These are phyloP conservation scores for Botrytis galanthina DNA, from an alignment of 2,329 filamentous ascomycete species.

Conservation along the genomic window DNA sequence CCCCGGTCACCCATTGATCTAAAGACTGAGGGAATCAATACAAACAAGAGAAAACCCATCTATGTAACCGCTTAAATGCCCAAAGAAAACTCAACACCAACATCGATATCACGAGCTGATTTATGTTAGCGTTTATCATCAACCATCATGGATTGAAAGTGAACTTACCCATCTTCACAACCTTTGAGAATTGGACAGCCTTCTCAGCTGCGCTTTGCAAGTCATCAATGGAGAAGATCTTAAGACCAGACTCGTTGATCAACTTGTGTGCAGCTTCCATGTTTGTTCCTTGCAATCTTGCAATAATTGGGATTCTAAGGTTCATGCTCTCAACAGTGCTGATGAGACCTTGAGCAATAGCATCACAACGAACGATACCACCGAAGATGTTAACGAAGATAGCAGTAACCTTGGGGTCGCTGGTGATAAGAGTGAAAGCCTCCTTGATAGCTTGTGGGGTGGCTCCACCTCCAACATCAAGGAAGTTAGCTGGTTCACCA, in stretches of 20 bases:
- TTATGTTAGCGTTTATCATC: slow-evolving; percentile 31
- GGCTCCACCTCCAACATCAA: slow-evolving; percentile 96
- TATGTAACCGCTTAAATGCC: slow-evolving; percentile 64
- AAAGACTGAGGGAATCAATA: slow-evolving; percentile 37
- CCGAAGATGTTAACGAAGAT: slow-evolving; percentile 99
- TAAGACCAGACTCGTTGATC: slow-evolving; percentile 96
- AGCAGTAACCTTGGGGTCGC: slow-evolving; percentile 94
- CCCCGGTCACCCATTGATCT: slow-evolving; percentile 29
- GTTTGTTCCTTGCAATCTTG: slow-evolving; percentile 96
- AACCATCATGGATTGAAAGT: slow-evolving; percentile 1
- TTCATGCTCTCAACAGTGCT: slow-evolving; percentile 92
- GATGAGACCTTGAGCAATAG: slow-evolving; percentile 94
- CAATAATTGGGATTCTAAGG: slow-evolving; percentile 94
- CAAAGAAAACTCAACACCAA: slow-evolving; percentile 91
- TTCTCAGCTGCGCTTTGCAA: slow-evolving; percentile 96
- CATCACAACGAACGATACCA: slow-evolving; percentile 96
- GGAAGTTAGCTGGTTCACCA: slow-evolving; percentile 93
- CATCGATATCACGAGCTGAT: slow-evolving; percentile 87
- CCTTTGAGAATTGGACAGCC: slow-evolving; percentile 97
- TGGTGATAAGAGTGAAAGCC: slow-evolving; percentile 98
- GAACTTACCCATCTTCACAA: slow-evolving; percentile 90
- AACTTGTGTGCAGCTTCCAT: slow-evolving; percentile 88
- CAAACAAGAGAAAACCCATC: slow-evolving; percentile 31
- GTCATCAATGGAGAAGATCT: slow-evolving; percentile 99
- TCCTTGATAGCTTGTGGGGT: slow-evolving; percentile 95